Evolutionary conservation across 23 red algal species (phyloP), one percentile per base, ranked within the genome.

Genomic region (Gracilaria gracilis): DNA sequence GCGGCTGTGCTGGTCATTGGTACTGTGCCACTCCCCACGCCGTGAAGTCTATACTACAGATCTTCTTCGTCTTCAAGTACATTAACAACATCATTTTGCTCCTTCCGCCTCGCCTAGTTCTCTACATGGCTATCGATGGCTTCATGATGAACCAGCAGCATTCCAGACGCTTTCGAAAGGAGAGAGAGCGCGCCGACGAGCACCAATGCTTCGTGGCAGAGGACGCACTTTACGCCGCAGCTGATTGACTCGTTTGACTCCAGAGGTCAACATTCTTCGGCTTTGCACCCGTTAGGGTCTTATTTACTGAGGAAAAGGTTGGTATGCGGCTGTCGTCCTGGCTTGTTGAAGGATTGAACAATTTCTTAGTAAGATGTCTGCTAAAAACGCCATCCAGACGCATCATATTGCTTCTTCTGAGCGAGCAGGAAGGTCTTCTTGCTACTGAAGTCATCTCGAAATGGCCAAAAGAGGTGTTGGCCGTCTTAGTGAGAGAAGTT

Each of bases 81-180:
- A 93, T 98, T 28, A 92, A 98, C 86, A 94, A 91, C 82, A 54
- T 98, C 61, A 71, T 98, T 47, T 64, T 78, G 1, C 88, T 98
- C 12, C 51, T 98, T 38, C 85, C 64, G 31, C 96, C 96, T 29
- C 83, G 86, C 57, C 64, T 42, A 7, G 35, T 94, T 25, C 76
- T 98, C 25, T 98, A 87, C 71, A 78, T 98, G 74, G 96, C 96
- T 17, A 83, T 98, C 23, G 96, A 98, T 61, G 96, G 96, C 79
- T 92, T 98, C 69, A 98, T 95, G 81, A 98, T 98, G 96, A 98
- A 98, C 61, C 96, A 98, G 84, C 96, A 98, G 81, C 91, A 92
- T 15, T 70, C 87, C 9, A 62, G 96, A 35, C 93, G 96, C 69
- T 98, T 91, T 66, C 92, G 92, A 28, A 57, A 86, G 6, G 96